Evolutionary conservation across 1,284 basidiomycete genomes (phyloP), one percentile per base, ranked within the genome.

Genomic region (Ganoderma lucidum): DNA sequence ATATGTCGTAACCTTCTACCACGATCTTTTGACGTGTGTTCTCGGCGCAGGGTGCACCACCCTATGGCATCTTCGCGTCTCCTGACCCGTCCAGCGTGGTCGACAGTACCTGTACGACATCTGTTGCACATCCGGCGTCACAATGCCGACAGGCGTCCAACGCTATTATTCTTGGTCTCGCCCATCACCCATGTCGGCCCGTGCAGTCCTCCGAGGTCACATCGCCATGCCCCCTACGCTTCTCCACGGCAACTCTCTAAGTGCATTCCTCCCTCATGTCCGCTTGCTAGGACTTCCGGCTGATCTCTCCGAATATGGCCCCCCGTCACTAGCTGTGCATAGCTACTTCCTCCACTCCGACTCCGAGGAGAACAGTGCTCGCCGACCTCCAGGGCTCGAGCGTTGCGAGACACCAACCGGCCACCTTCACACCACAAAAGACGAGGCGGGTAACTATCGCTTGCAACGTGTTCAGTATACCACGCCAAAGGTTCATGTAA

Each of bases 351-450:
- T 39, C 10, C 14, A 41, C 39, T 41, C 59, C 37, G 56, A 41
- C 39, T 41, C 59, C 37, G 56, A 59, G 56, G 32, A 59, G 35
- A 35, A 59, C n/a, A 19, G 37, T 28, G 23, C 23, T 51, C 56
- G 35, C 19, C 56, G 8, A 39, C 39, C 30, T 60, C 37, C 35
- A 60, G 37, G 58, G 8, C 23, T 51, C 23, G 14, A 23, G 48
- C 48, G 48, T 12, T 51, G 23, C 23, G 12, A 12, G 23, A 51
- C 23, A 28, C 23, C 23, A 28, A 14, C 48, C 23, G 23, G 48
- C n/a, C 23, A 28, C 39, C 59, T 61, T 61, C 59, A 61, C 59
- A 41, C 10, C 59, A 61, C 59, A 41, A 39, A 41, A 61, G 58
- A 19, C 58, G 44, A n/a, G 39, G 23, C 59, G 59, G 59, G 39